Evolutionary conservation across 495 filamentous ascomycete species (phyloP).

Genomic region (Immersiella caudata): DNA sequence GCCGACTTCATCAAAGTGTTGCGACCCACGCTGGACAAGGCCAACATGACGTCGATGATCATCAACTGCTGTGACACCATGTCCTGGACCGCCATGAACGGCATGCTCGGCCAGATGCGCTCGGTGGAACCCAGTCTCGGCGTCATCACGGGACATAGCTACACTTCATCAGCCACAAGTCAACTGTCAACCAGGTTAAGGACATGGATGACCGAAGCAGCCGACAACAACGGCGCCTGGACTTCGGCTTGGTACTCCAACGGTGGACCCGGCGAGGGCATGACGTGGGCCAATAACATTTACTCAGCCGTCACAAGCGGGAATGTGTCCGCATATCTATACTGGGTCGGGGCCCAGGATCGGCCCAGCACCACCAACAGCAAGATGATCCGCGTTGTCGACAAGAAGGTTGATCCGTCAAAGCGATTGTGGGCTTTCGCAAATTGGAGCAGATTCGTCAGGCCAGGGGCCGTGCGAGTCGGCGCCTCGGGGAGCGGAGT

Average conservation of each 20-base stretch:
- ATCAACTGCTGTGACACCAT: slow-evolving; percentile 58
- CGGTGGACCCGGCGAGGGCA: slow-evolving; percentile 50
- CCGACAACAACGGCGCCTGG: slow-evolving; percentile 50
- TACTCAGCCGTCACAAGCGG: slow-evolving; percentile 45
- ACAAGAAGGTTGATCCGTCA: slow-evolving; percentile 34
- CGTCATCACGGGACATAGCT: slow-evolving; percentile 51
- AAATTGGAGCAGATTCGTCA: slow-evolving; percentile 48
- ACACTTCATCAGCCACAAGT: slow-evolving; percentile 43
- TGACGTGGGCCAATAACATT: slow-evolving; percentile 58
- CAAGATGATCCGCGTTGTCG: slow-evolving; percentile 46
- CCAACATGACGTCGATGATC: slow-evolving; percentile 38
- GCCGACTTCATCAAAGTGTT: slow-evolving; percentile 57
- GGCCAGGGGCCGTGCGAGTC: slow-evolving; percentile 51
- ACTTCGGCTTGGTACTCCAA: slow-evolving; percentile 46
- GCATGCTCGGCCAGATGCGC: slow-evolving; percentile 47
- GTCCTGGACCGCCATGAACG: slow-evolving; percentile 48
- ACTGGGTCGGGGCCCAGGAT: slow-evolving; percentile 56
- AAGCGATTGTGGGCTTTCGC: slow-evolving; percentile 56
- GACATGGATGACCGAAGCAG: slow-evolving; percentile 58
- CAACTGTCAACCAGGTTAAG: slow-evolving; percentile 43
- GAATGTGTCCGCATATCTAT: slow-evolving; percentile 54
- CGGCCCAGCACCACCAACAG: slow-evolving; percentile 39
- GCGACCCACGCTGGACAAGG: slow-evolving; percentile 41
- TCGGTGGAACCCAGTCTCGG: slow-evolving; percentile 45
- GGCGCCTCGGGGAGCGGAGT: slow-evolving; percentile 39